Conservation (phyloP, 768 basidiomycete genomes). For the Tricholomella constricta region DNA sequence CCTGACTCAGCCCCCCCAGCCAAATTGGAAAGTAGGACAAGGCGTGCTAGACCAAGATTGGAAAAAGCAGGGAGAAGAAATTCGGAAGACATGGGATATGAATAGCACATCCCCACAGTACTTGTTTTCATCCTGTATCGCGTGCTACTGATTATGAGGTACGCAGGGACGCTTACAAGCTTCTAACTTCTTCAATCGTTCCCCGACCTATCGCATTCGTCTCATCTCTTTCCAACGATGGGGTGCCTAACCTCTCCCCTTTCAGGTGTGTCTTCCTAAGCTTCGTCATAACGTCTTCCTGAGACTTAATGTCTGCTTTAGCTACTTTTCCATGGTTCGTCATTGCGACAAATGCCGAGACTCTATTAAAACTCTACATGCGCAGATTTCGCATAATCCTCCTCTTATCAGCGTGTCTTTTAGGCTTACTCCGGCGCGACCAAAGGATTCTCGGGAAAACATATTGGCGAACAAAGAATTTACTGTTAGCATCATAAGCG, state of each 20-base stretch:
- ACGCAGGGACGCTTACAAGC: constrained; percentile 43
- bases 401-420: constrained; percentile 68
- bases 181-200: constrained; percentile 59
- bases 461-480: constrained; percentile 68
- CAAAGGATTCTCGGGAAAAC: constrained; percentile 67
- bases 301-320: too few relatives aligned
- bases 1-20: constrained; percentile 38
- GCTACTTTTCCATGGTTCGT: constrained; percentile 64
- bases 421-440: constrained; percentile 40
- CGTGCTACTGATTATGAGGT: background rate
- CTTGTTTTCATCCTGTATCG: constrained; percentile 3
- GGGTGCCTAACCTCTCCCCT: constrained; percentile 61
- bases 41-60: constrained; percentile 32
- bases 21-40: constrained; percentile 45
- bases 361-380: too few relatives aligned
- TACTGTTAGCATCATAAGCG: constrained; percentile 71
- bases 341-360: constrained; percentile 1
- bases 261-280: constrained; percentile 49
- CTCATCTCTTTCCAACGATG: constrained; percentile 54
- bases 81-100: constrained; percentile 45
- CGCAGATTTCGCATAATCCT: constrained; percentile 62
- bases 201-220: constrained; percentile 73
- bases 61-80: constrained; percentile 33
- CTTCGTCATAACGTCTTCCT: too few relatives aligned
- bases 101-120: constrained; percentile 32